phyloP scores from a whole-genome alignment of 2,329 filamentous ascomycete genomes.

The Sodiomyces alkalinus region DNA sequence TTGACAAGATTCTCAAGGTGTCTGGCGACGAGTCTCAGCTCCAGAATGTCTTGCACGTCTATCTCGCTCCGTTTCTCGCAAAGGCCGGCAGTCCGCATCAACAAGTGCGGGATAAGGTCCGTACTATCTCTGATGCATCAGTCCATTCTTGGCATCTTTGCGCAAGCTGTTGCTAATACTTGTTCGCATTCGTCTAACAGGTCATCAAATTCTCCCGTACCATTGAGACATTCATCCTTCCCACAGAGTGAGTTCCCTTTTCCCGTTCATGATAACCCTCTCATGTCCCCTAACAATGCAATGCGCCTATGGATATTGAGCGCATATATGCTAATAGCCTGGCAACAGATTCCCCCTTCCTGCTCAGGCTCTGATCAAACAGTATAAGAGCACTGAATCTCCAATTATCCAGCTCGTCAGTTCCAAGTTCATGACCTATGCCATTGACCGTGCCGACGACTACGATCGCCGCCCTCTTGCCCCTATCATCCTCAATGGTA shows the following conservation, averaged over 20 bases:
- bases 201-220: constrained; percentile 7
- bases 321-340: neutral
- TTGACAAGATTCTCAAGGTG: constrained; percentile 53
- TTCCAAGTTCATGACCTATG: constrained; percentile 77
- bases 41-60: constrained; percentile 60
- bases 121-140: too few relatives aligned
- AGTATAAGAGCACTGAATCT: constrained; percentile 65
- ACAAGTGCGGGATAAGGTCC: too few relatives aligned
- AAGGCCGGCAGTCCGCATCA: constrained; percentile 85
- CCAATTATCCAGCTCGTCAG: constrained; percentile 77
- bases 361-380: constrained; percentile 68
- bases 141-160: too few relatives aligned
- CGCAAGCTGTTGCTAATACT: too few relatives aligned
- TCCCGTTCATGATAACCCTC: too few relatives aligned
- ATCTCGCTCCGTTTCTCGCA: constrained; percentile 66
- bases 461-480: constrained; percentile 56
- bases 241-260: neutral
- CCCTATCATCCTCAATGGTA: constrained; percentile 52
- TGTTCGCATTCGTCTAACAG: constrained; percentile 1
- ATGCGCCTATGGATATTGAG: neutral
- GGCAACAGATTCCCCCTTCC: constrained; percentile 54
- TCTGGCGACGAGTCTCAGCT: constrained; percentile 77
- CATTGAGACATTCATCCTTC: constrained; percentile 4
- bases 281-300: too few relatives aligned
- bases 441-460: constrained; percentile 34